Conservation (phyloP, 1,139 yeast species). For the Yamadazyma friedrichii region DNA sequence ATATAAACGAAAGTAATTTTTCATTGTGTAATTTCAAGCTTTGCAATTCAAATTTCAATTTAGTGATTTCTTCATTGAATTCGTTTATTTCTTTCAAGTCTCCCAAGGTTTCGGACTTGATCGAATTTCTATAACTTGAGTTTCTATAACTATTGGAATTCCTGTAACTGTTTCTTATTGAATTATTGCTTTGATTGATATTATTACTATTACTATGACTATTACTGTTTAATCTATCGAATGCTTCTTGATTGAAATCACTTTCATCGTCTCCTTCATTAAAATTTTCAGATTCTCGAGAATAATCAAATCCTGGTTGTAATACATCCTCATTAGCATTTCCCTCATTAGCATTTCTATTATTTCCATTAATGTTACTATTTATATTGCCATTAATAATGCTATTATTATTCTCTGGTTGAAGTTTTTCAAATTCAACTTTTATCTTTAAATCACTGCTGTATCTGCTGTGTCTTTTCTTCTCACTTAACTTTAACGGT, state of each 20-base stretch:
- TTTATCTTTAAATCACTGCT: constrained; percentile 46
- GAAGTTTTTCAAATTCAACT: constrained; percentile 39
- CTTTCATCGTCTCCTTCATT: constrained; percentile 3
- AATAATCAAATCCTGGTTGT: neutral
- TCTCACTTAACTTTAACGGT: constrained; percentile 37
- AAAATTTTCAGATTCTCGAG: constrained; percentile 13
- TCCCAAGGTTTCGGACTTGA: neutral
- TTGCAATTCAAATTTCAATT: constrained; percentile 53
- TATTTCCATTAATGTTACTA: neutral
- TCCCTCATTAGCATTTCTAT: constrained; percentile 7
- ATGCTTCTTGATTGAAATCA: constrained; percentile 12
- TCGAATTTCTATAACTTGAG: neutral
- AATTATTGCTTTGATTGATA: neutral
- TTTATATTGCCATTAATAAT: neutral
- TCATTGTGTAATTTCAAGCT: constrained; percentile 56
- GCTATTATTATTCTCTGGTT: neutral
- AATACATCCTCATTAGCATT: constrained; percentile 1
- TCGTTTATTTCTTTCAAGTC: constrained; percentile 5
- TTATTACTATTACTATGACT: constrained; percentile 1
- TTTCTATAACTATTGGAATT: constrained; percentile 1
- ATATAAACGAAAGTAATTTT: constrained; percentile 55
- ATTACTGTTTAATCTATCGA: constrained; percentile 7
- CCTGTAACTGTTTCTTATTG: neutral
- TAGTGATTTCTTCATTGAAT: constrained; percentile 41
- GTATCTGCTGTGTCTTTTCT: constrained; percentile 35